These are phyloP conservation scores for Triticum turgidum DNA, from an alignment of 176 grass and related monocot species.

Conservation along the genomic window DNA sequence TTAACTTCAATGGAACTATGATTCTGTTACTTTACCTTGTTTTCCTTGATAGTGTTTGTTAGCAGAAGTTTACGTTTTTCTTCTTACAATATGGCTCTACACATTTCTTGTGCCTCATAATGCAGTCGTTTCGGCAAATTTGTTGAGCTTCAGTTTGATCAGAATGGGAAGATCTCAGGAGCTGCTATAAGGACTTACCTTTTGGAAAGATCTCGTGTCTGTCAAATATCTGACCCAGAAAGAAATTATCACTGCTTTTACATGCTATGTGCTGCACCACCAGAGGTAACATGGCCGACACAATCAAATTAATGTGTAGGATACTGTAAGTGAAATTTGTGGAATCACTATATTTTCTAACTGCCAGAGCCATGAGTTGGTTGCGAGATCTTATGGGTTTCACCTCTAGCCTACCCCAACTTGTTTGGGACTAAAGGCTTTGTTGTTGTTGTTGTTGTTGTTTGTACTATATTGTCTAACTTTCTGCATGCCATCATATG, in stretches of 20 bases:
- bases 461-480: neutral
- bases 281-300: slow-evolving; percentile 43
- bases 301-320: slow-evolving; percentile 5
- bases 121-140: slow-evolving; percentile 89
- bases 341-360: neutral
- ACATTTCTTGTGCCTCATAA: slow-evolving; percentile 33
- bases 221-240: slow-evolving; percentile 92
- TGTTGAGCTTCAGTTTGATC: slow-evolving; percentile 93
- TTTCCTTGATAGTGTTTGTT: slow-evolving; percentile 6
- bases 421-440: too few relatives aligned
- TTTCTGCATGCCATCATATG: neutral
- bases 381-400: too few relatives aligned
- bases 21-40: neutral
- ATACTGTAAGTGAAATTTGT: slow-evolving; percentile 13
- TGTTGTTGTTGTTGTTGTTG: too few relatives aligned
- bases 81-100: slow-evolving; percentile 15
- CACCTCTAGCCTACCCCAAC: too few relatives aligned
- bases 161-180: slow-evolving; percentile 75
- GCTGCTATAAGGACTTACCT: slow-evolving; percentile 90
- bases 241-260: slow-evolving; percentile 96
- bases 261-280: slow-evolving; percentile 83
- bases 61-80: slow-evolving; percentile 8
- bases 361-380: neutral
- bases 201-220: slow-evolving; percentile 87
- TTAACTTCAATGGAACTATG: slow-evolving; percentile 6